Evolutionary conservation across 495 filamentous ascomycete species (phyloP).

Genomic region (Neurospora pannonica): DNA sequence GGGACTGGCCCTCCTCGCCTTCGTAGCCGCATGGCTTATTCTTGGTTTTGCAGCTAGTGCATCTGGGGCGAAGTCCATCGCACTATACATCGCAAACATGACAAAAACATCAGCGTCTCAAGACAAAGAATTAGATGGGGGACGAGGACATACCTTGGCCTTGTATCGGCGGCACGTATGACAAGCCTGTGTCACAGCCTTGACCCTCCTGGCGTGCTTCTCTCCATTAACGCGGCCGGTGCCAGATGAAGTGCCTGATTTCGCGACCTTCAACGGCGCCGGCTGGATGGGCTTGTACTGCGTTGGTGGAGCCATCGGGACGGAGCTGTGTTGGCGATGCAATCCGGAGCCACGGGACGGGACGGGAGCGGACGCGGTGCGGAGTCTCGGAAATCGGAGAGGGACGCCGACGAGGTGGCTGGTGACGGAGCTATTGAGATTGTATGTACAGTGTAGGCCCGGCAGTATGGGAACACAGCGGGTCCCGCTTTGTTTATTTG

Average conservation of each 20-base stretch:
- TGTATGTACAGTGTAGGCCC: not conserved
- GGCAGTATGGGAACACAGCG: not conserved
- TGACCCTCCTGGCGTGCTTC: constrained; percentile 11
- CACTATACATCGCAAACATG: constrained; percentile 5
- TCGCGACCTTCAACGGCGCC: constrained; percentile 3
- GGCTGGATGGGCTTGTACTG: constrained; percentile 11
- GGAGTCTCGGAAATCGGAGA: not conserved
- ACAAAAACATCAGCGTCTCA: not conserved
- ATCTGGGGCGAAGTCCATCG: constrained; percentile 19
- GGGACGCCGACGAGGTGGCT: not conserved
- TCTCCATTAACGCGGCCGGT: not conserved
- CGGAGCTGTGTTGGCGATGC: not conserved
- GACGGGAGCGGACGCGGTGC: not conserved
- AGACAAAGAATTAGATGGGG: not conserved
- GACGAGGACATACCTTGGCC: constrained; percentile 8
- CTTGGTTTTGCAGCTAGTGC: constrained; percentile 13
- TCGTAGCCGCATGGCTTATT: constrained; percentile 14
- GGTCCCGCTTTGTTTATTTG: not conserved
- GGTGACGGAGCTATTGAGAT: not conserved
- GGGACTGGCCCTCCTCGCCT: constrained; percentile 22
- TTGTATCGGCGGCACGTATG: constrained; percentile 16
- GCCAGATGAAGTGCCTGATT: constrained; percentile 1
- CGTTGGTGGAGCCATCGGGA: constrained; percentile 4
- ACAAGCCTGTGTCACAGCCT: constrained; percentile 18
- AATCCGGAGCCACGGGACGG: not conserved